Evolutionary conservation across 2,329 filamentous ascomycete genomes (phyloP).

Genomic region (Colletotrichum musicola): DNA sequence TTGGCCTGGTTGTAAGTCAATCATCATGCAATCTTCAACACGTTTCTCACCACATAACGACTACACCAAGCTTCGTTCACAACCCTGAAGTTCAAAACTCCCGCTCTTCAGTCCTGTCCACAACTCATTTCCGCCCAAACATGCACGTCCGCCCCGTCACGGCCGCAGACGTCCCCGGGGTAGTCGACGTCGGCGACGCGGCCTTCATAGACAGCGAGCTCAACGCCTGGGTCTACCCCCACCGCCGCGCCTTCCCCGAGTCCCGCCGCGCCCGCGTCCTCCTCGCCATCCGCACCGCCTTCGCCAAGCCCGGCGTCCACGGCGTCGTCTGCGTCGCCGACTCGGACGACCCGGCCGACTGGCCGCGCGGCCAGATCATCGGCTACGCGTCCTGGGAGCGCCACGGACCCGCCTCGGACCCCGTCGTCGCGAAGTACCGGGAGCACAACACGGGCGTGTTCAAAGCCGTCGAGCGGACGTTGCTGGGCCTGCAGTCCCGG

Average conservation of each 20-base stretch:
- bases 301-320: neutral
- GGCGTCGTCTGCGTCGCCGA: slow-evolving; percentile 15
- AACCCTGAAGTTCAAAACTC: neutral
- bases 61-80: no score
- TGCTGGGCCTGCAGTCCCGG: neutral
- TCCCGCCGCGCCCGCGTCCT: slow-evolving; percentile 9
- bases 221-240: slow-evolving; percentile 4
- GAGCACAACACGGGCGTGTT: neutral
- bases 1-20: no score
- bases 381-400: slow-evolving; percentile 12
- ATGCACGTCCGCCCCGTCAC: slow-evolving; percentile 7
- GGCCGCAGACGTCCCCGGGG: neutral
- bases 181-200: neutral
- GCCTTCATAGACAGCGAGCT: slow-evolving; percentile 19
- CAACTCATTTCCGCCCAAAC: neutral
- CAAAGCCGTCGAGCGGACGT: neutral
- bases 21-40: no score
- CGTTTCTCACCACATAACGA: no score
- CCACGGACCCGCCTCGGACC: neutral
- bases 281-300: neutral
- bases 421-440: neutral
- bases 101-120: neutral
- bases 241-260: neutral
- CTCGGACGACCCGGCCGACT: slow-evolving; percentile 11
- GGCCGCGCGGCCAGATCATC: neutral